These are phyloP conservation scores for Blastobotrys proliferans DNA, from an alignment of 1,139 yeast genomes.

Conservation along the genomic window DNA sequence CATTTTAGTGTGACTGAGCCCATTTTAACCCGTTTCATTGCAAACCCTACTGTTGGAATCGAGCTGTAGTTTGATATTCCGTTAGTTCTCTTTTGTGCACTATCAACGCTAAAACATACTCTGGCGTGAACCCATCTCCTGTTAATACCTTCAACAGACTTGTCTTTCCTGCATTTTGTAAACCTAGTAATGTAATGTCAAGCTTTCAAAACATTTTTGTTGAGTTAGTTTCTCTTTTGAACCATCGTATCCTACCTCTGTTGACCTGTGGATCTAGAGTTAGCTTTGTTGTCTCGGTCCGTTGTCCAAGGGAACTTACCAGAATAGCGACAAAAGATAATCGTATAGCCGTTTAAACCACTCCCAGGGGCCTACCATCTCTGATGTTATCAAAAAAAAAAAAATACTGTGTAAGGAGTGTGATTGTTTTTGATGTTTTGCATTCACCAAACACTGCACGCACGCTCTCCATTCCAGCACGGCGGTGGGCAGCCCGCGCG, in stretches of 20 bases:
- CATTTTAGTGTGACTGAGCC: constrained; percentile 40
- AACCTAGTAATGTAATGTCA: constrained; percentile 37
- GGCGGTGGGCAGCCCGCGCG: too few species aligned
- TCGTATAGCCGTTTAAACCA: constrained; percentile 28
- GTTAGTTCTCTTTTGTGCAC: neutral
- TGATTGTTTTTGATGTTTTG: too few species aligned
- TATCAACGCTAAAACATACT: constrained; percentile 24
- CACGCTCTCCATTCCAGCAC: too few species aligned
- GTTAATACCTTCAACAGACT: constrained; percentile 33
- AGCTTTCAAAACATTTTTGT: constrained; percentile 22
- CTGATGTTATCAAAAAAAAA: too few species aligned
- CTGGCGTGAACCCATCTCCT: constrained; percentile 37
- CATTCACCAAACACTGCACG: too few species aligned
- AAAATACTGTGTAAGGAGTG: too few species aligned
- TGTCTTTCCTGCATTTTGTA: constrained; percentile 42
- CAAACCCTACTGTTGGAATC: constrained; percentile 40
- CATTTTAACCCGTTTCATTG: constrained; percentile 36
- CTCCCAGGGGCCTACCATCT: constrained; percentile 26
- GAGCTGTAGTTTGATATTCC: constrained; percentile 29
- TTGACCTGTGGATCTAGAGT: constrained; percentile 20
- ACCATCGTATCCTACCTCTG: constrained; percentile 23
- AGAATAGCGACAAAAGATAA: constrained; percentile 30
- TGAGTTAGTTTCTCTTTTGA: neutral
- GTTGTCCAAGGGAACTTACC: constrained; percentile 22
- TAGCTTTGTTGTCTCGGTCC: neutral